A percentile compares a stretch with the other conserved stretches of the same genome.
phyloP scores from a whole-genome alignment of 768 basidiomycete genomes.

The Saitozyma podzolica region DNA sequence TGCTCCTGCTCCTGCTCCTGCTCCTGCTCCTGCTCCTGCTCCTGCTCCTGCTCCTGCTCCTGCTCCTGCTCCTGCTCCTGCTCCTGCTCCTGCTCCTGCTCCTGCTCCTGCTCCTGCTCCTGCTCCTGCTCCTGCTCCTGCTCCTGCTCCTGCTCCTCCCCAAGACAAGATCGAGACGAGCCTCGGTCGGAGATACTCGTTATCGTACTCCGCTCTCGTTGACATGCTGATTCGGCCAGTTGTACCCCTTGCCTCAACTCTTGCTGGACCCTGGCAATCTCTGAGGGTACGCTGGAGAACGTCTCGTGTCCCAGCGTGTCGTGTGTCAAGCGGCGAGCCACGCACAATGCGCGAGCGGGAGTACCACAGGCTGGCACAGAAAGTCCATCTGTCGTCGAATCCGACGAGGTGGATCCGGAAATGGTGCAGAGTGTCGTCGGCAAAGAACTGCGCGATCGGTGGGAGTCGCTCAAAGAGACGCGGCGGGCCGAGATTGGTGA shows the following conservation, averaged over 20 bases:
- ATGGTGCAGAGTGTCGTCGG: conserved; percentile 72
- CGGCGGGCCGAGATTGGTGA: conserved; percentile 69
- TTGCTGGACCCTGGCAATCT: conserved; percentile 79
- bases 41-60: background rate
- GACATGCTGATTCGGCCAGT: conserved; percentile 24
- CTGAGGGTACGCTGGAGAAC: conserved; percentile 70
- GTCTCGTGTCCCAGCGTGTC: conserved; percentile 79
- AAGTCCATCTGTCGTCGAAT: background rate
- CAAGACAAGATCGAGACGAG: too few relatives aligned
- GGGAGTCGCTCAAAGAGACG: conserved; percentile 76
- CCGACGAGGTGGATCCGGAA: conserved; percentile 60
- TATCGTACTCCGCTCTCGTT: background rate
- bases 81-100: background rate
- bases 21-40: too few relatives aligned
- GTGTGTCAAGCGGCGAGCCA: conserved; percentile 65
- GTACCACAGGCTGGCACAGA: background rate
- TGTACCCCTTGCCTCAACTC: conserved; percentile 76
- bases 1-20: too few relatives aligned
- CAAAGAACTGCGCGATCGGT: conserved; percentile 66
- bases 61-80: background rate
- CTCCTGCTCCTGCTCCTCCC: too few relatives aligned
- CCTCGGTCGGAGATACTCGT: too few relatives aligned
- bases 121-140: background rate
- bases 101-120: background rate
- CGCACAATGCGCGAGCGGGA: conserved; percentile 2